Evolutionary conservation across 768 basidiomycete genomes (phyloP).

Genomic region (Mycena vulgaris): DNA sequence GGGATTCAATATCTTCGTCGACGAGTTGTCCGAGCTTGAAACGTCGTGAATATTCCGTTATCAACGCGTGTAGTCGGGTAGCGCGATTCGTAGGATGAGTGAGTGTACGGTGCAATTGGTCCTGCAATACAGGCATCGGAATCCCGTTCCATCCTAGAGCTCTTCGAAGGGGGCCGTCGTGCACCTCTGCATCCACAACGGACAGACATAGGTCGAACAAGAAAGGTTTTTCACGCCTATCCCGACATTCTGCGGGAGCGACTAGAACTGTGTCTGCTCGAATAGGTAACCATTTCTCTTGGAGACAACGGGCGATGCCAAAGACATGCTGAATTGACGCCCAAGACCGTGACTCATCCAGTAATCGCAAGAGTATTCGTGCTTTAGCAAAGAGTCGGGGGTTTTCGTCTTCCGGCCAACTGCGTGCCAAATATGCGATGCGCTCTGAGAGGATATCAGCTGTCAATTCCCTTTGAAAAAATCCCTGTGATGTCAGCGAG

Average conservation of each 20-base stretch:
- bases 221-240: neutral
- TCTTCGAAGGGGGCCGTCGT: slow-evolving; percentile 13
- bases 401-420: slow-evolving; percentile 1
- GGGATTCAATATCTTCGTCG: slow-evolving; percentile 9
- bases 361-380: slow-evolving; percentile 19
- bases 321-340: neutral
- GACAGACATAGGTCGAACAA: slow-evolving; percentile 34
- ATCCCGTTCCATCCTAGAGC: slow-evolving; percentile 29
- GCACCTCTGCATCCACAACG: slow-evolving; percentile 8
- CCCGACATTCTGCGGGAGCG: slow-evolving; percentile 24
- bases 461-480: slow-evolving; percentile 17
- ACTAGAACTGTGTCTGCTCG: neutral
- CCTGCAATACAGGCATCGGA: slow-evolving; percentile 13
- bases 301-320: neutral
- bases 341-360: slow-evolving; percentile 31
- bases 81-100: slow-evolving; percentile 7
- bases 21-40: neutral
- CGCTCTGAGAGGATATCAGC: slow-evolving; percentile 29
- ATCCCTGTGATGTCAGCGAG: slow-evolving; percentile 11
- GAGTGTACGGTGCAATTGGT: slow-evolving; percentile 25
- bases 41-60: slow-evolving; percentile 29
- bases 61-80: slow-evolving; percentile 10
- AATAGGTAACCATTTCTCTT: slow-evolving; percentile 31
- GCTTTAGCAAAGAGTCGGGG: slow-evolving; percentile 27
- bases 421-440: slow-evolving; percentile 14